Base-by-base conservation (phyloP, 192 early-diverging fungal genomes). In the Spinellus fusiger region DNA sequence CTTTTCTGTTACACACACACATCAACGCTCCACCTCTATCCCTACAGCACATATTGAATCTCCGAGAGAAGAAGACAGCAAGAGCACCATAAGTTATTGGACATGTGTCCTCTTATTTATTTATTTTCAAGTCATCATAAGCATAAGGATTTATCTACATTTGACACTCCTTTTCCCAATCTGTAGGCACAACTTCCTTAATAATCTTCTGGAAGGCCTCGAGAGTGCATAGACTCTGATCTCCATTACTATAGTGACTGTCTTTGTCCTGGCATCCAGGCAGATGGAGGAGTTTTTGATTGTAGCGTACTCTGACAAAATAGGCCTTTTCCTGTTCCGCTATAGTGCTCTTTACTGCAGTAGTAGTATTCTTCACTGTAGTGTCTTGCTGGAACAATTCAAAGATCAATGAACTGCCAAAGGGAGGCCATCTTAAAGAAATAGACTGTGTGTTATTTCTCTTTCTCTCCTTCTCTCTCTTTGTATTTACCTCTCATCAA, bases 351-450 rank as follows among this genome's bases (percentile, higher is more conserved):
- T 44, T 55, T 18, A 48, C 44, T 23, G 50, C 51, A 33, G 31
- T 56, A 20, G 51, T 28, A 26, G 6, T 18, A 10, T 40, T 26
- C 35, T 20, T n/a, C 3, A 23, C 12, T 16, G 38, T 46, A 23
- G 23, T 23, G 23, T 53, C 53, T n/a, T 65, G 66, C 29, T 70
- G 37, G 38, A 73, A 71, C 27, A 76, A 47, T 53, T 76, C 74
- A 48, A 76, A 73, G 18, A 69, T 56, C 34, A 76, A 32, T 15
- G 62, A 47, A 35, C 70, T 69, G 18, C 66, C 67, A 38, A 76
- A 76, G 15, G 70, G 70, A 12, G 74, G 74, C 74, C 74, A 76
- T 62, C 72, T 74, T 48, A 28, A 16, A 37, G 38, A 27, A 49
- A 31, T 31, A 46, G 18, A 35, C 18, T 28, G 29, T 1, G 48